phyloP scores from a whole-genome alignment of 2,329 filamentous ascomycete species.

The Monilinia aucupariae region DNA sequence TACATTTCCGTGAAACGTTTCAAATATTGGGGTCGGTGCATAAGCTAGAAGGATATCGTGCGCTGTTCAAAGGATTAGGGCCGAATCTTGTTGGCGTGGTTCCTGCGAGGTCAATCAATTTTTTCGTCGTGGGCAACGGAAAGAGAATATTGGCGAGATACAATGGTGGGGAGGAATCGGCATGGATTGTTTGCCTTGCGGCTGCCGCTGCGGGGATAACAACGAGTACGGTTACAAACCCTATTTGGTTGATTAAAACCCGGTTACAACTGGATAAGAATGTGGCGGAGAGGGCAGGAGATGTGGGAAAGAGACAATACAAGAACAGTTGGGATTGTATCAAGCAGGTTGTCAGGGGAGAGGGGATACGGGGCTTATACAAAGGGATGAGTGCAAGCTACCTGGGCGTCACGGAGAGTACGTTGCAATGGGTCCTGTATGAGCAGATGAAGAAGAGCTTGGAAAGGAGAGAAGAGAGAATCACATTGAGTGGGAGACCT shows the following conservation, averaged over 20 bases:
- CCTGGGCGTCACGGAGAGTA: constrained; percentile 82
- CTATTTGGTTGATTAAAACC: constrained; percentile 96
- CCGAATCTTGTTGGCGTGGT: constrained; percentile 88
- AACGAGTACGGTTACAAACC: constrained; percentile 88
- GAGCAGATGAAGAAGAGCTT: constrained; percentile 83
- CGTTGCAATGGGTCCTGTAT: constrained; percentile 89
- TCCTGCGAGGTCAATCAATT: constrained; percentile 85
- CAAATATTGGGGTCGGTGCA: constrained; percentile 81
- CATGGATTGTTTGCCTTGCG: constrained; percentile 72
- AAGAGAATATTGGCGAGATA: constrained; percentile 75
- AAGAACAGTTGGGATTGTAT: constrained; percentile 85
- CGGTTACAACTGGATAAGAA: constrained; percentile 87
- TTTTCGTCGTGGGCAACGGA: constrained; percentile 88
- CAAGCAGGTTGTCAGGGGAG: constrained; percentile 70
- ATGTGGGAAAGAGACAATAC: constrained; percentile 60
- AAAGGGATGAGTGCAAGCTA: constrained; percentile 89
- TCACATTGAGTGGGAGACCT: constrained; percentile 52
- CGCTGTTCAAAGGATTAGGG: constrained; percentile 87
- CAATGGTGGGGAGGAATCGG: constrained; percentile 66
- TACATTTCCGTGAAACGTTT: constrained; percentile 80
- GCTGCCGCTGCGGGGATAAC: constrained; percentile 74
- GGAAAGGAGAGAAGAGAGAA: constrained; percentile 54
- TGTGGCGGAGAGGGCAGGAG: constrained; percentile 54
- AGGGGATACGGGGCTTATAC: constrained; percentile 79
- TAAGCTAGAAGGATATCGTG: constrained; percentile 73